Evolutionary conservation across 2,329 filamentous ascomycete species (phyloP).

Genomic region (Atkinsonella texensis): DNA sequence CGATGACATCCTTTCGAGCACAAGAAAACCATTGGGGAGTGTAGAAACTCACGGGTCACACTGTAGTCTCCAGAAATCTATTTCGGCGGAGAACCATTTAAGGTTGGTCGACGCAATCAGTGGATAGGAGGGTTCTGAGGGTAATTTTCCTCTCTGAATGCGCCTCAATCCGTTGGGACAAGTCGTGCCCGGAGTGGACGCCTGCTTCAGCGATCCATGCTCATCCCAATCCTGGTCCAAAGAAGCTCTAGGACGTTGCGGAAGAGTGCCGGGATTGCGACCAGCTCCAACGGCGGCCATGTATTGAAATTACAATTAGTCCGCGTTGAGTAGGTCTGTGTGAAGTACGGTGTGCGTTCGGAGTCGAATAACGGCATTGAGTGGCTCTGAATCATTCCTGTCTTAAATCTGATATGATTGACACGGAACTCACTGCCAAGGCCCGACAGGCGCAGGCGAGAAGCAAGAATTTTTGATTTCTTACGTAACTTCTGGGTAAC

Average conservation of each 20-base stretch:
- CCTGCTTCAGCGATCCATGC: conserved; percentile 1
- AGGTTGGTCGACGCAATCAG: neutral
- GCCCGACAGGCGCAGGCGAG: too few species aligned
- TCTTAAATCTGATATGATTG: too few species aligned
- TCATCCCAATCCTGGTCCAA: conserved; percentile 5
- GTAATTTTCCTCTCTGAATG: too few species aligned
- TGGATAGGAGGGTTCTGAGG: neutral
- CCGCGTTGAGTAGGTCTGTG: too few species aligned
- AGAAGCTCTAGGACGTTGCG: conserved; percentile 11
- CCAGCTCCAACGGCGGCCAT: conserved; percentile 16
- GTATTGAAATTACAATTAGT: too few species aligned
- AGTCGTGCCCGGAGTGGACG: neutral
- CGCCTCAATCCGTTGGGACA: too few species aligned
- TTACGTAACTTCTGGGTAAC: too few species aligned
- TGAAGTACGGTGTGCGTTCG: too few species aligned
- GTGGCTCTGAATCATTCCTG: too few species aligned
- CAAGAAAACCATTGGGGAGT: neutral
- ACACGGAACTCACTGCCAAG: too few species aligned
- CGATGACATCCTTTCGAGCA: neutral
- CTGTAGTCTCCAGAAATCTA: neutral
- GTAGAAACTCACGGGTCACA: neutral
- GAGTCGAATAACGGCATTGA: too few species aligned
- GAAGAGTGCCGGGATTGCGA: conserved; percentile 19
- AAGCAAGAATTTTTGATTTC: too few species aligned
- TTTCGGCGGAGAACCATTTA: neutral